Evolutionary conservation across 106 monocot genomes (phyloP).

Genomic region (Acorus gramineus): DNA sequence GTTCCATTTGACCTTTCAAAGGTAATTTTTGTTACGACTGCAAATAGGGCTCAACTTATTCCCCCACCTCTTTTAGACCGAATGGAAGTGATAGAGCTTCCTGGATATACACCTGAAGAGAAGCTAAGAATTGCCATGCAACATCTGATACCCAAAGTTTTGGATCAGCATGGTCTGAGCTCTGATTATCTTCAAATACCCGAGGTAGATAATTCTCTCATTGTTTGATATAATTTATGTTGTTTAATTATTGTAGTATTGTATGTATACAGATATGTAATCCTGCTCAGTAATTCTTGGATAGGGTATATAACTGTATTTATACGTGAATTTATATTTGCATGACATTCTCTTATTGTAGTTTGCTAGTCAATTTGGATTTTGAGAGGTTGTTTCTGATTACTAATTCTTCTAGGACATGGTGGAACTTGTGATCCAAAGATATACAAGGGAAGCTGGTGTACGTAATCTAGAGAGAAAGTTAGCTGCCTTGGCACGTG

Average conservation of each 20-base stretch:
- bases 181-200: conserved; percentile 5
- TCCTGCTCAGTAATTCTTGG: too few relatives aligned
- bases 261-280: too few relatives aligned
- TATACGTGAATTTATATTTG: too few relatives aligned
- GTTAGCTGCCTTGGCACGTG: conserved; percentile 4
- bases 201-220: background rate
- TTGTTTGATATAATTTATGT: too few relatives aligned
- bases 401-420: background rate
- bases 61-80: conserved; percentile 9
- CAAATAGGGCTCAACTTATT: conserved; percentile 3
- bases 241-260: too few relatives aligned
- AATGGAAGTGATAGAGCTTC: conserved; percentile 6
- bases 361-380: too few relatives aligned
- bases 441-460: conserved; percentile 5
- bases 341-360: too few relatives aligned
- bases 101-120: background rate
- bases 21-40: conserved; percentile 9
- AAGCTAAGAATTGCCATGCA: conserved; percentile 6
- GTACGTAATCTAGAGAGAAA: conserved; percentile 12
- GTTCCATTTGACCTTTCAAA: conserved; percentile 12
- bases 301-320: too few relatives aligned
- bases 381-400: background rate
- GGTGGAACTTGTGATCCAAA: background rate
- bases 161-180: conserved; percentile 5
- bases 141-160: conserved; percentile 2